phyloP scores from a whole-genome alignment of 257 asterid species.

The Solanum dulcamara region DNA sequence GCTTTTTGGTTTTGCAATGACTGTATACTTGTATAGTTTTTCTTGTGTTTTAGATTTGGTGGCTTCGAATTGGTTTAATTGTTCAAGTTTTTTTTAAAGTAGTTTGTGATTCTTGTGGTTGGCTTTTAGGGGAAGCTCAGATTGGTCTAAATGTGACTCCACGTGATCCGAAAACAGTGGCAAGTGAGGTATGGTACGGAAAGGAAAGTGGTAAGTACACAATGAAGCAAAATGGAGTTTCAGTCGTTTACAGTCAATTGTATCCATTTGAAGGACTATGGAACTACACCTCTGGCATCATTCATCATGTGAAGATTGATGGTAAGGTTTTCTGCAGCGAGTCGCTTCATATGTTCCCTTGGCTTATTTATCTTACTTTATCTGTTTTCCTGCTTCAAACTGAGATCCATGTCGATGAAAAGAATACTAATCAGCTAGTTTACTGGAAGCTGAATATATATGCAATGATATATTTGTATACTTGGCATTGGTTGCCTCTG shows the following conservation, averaged over 20 bases:
- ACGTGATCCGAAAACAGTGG: constrained; percentile 50
- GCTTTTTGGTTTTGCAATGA: neutral
- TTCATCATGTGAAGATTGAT: constrained; percentile 69
- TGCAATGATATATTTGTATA: neutral
- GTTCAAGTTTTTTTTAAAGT: neutral
- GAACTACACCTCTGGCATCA: constrained; percentile 79
- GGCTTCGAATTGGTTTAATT: neutral
- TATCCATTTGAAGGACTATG: constrained; percentile 74
- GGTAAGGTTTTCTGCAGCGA: constrained; percentile 29
- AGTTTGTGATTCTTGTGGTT: neutral
- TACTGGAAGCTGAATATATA: neutral
- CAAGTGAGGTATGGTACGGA: constrained; percentile 77
- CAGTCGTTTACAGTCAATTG: constrained; percentile 56
- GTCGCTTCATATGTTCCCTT: neutral
- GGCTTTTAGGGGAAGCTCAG: constrained; percentile 46
- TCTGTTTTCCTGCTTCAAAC: neutral
- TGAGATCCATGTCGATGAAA: neutral
- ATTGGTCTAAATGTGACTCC: constrained; percentile 67
- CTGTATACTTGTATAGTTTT: neutral
- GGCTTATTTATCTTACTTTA: neutral
- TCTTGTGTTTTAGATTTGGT: neutral
- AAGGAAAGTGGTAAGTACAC: constrained; percentile 40
- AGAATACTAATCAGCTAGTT: neutral
- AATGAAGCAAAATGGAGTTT: constrained; percentile 36
- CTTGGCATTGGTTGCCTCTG: neutral